Base-by-base conservation (phyloP, 257 asterid species). In the Haberlea rhodopensis region DNA sequence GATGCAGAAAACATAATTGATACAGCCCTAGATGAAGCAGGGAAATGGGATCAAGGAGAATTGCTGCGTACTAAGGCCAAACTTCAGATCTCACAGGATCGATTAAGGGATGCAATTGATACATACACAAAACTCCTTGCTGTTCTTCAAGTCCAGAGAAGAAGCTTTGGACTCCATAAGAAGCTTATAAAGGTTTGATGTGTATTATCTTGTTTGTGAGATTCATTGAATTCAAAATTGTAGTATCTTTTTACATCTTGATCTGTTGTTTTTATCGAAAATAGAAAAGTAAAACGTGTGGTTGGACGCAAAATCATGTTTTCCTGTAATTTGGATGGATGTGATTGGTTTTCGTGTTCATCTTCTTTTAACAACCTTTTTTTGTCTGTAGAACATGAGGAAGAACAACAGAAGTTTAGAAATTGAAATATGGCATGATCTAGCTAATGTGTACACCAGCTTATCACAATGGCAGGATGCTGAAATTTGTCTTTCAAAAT, bases 371-470 rank as follows among this genome's bases (percentile, higher is more conserved):
- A 10, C 19, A 27, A 23, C 45, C 7, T 6, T 53, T 70, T 72
- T 28, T 15, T 4, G 40, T 73, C 66, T 58, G 28, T 91, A 84
- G 95, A 78, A 79, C 69, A 75, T 62, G 80, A 75, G 76, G 70
- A 78, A 68, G 52, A 55, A 20, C 37, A 65, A 52, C 29, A 69
- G 75, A 54, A 85, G 71, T 61, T 69, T 89, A 69, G 98, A 91
- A 82, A 75, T 85, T 86, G 95, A 89, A 81, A 85, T 88, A 56
- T 91, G 98, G 98, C 96, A 88, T 26, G 98, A 89, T 76, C 82
- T 91, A 11, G 95, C 98, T 6, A 82, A 86, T 23, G 80, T 87
- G 46, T 89, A 88, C 71, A 82, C 90, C 37, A 80, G 89, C 74
- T 69, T 91, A 62, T 88, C 89, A 29, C 98, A 83, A 68, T 88